A percentile compares a stretch with the other conserved stretches of the same genome.
These are phyloP conservation scores for Fusarium neocosmosporiellum DNA, from an alignment of 2,329 filamentous ascomycete genomes.

Conservation along the genomic window DNA sequence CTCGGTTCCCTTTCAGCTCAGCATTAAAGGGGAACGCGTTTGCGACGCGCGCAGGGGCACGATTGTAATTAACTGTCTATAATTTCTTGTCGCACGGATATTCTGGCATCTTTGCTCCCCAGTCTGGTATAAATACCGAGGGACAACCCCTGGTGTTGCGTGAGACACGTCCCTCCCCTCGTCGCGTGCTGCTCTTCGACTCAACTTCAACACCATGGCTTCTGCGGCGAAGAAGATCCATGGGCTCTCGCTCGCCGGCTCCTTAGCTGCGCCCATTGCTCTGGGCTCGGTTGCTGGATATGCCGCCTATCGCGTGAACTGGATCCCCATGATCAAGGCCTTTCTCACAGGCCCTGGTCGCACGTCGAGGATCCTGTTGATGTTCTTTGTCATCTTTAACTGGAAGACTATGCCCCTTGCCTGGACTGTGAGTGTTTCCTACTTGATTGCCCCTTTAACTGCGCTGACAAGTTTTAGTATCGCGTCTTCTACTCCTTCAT, in stretches of 20 bases:
- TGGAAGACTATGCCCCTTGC: conserved; percentile 79
- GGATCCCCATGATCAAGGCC: conserved; percentile 49
- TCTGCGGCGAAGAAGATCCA: conserved; percentile 49
- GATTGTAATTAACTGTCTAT: neutral
- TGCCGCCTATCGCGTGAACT: conserved; percentile 59
- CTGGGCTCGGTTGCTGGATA: conserved; percentile 60
- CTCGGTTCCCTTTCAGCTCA: conserved; percentile 31
- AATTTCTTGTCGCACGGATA: neutral
- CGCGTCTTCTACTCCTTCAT: conserved; percentile 69
- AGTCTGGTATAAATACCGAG: conserved; percentile 8
- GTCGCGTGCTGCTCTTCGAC: conserved; percentile 4
- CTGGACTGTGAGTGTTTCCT: conserved; percentile 74
- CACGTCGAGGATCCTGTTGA: conserved; percentile 62
- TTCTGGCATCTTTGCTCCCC: neutral
- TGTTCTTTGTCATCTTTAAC: conserved; percentile 71
- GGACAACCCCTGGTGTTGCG: neutral
- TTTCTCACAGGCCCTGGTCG: conserved; percentile 67
- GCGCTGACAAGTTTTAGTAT: conserved; percentile 52
- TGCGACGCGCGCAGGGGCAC: conserved; percentile 9
- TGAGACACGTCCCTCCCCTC: neutral
- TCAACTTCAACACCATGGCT: conserved; percentile 42
- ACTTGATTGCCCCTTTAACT: neutral
- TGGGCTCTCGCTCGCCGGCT: conserved; percentile 48
- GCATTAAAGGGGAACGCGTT: conserved; percentile 12
- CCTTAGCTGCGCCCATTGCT: conserved; percentile 56